Evolutionary conservation across 345 rosid genomes (phyloP), one percentile per base, ranked within the genome.

Genomic region (Microcos paniculata): DNA sequence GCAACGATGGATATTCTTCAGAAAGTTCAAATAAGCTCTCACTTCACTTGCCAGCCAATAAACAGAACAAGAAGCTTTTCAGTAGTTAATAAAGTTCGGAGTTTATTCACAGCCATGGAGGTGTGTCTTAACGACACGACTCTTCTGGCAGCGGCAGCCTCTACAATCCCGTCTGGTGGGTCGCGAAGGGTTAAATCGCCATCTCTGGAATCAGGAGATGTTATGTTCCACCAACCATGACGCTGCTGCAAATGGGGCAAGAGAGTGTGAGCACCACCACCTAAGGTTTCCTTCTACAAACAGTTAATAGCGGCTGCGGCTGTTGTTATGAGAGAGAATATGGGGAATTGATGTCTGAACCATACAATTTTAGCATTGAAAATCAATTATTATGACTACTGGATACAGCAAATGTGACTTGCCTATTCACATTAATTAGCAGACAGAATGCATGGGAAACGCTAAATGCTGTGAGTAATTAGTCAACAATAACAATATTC

Each of bases 221-320:
- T 72, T 58, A 72, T 66, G 52, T 68, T 49, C 55, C 66, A 73
- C 78, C 80, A 80, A 73, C 78, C 67, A 49, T 71, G 74, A 56
- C 35, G 6, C 62, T 57, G 57, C 78, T 62, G 13, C 55, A 67
- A 33, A 68, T 13, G 51, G 59, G 61, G 62, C 42, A 58, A 40
- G 40, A 43, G 74, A 2, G 52, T n/a, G 53, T 19, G 31, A 48
- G 24, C n/a, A n/a, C n/a, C n/a, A n/a, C 57, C 33, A 18, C 30
- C 4, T 8, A 19, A 19, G 79, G 77, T 48, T 18, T 79, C 73
- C 62, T 49, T 67, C 31, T 58, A 61, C 58, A 72, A 49, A n/a
- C n/a, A n/a, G n/a, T n/a, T 42, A 26, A 74, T 35, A 3, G 70
- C 21, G 35, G 24, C 62, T 49, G n/a, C 61, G 42, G 76, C 62